Conservation (phyloP, 305 asterid genomes). For the Fraxinus albicans region DNA sequence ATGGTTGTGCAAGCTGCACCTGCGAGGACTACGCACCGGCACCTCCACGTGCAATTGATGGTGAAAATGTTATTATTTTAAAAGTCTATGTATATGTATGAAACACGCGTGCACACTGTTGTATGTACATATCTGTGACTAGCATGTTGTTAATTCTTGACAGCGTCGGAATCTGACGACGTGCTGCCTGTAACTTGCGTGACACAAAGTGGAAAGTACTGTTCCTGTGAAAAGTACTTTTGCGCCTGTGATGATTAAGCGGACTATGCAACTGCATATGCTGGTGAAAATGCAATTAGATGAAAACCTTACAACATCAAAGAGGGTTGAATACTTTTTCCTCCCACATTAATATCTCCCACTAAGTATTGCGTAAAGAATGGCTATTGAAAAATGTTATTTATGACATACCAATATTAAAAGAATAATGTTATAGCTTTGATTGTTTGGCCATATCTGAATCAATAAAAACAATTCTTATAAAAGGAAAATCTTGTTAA, state of each 20-base stretch:
- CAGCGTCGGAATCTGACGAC: not conserved
- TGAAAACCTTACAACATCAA: not conserved
- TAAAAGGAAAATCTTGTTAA: not conserved
- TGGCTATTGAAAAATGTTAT: not conserved
- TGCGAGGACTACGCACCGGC: not conserved
- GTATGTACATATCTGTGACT: not conserved
- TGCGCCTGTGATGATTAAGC: not conserved
- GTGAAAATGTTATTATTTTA: not conserved
- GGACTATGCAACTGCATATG: not conserved
- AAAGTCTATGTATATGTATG: not conserved
- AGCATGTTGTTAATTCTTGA: not conserved
- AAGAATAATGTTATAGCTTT: not conserved
- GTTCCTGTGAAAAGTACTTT: not conserved
- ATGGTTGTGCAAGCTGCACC: not conserved
- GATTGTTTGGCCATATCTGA: not conserved
- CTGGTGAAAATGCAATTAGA: not conserved
- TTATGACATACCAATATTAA: not conserved
- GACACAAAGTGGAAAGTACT: not conserved
- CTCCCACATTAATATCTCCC: not conserved
- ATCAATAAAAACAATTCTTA: too few relatives aligned
- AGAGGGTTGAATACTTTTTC: not conserved
- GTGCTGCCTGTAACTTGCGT: not conserved
- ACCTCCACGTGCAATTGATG: not conserved
- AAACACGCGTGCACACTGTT: not conserved
- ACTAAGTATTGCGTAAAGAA: not conserved